A percentile compares a stretch with the other conserved stretches of the same genome.
Evolutionary conservation across 73 alveolate species (phyloP).

Genomic region (Paramecium tetraurelia): DNA sequence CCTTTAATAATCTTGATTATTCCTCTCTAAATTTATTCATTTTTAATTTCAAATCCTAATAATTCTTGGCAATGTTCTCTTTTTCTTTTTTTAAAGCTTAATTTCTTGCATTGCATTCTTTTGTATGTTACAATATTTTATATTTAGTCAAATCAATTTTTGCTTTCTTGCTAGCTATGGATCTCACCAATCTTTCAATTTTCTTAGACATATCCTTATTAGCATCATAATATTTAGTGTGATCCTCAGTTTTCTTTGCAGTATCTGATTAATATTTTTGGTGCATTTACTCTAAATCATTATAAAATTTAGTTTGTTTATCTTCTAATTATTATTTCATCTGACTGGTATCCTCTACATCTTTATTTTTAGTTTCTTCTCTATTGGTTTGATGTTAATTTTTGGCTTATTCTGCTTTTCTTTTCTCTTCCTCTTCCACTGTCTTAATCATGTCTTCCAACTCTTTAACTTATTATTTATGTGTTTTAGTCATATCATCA

Average conservation of each 20-base stretch:
- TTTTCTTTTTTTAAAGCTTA: slow-evolving; percentile 88
- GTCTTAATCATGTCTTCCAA: slow-evolving; percentile 93
- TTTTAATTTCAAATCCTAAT: slow-evolving; percentile 90
- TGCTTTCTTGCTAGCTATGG: slow-evolving; percentile 80
- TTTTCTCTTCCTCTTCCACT: slow-evolving; percentile 92
- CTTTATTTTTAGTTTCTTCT: slow-evolving; percentile 84
- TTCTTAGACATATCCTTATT: slow-evolving; percentile 78
- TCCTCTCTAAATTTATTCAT: slow-evolving; percentile 95
- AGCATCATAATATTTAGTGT: slow-evolving; percentile 74
- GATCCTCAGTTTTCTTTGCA: slow-evolving; percentile 85
- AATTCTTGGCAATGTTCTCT: slow-evolving; percentile 88
- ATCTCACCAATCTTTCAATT: slow-evolving; percentile 81
- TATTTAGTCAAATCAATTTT: slow-evolving; percentile 80
- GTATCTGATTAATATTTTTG: slow-evolving; percentile 85
- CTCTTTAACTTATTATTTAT: slow-evolving; percentile 91
- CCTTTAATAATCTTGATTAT: slow-evolving; percentile 88
- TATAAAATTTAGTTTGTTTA: slow-evolving; percentile 74
- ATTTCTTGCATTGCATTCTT: slow-evolving; percentile 96
- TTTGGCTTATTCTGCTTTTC: slow-evolving; percentile 84
- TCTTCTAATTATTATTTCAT: slow-evolving; percentile 80
- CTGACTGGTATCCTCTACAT: slow-evolving; percentile 74
- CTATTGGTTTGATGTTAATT: slow-evolving; percentile 86
- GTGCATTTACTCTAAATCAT: slow-evolving; percentile 79
- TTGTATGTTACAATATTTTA: slow-evolving; percentile 87
- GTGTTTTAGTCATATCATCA: slow-evolving; percentile 88